These are phyloP conservation scores for Ogataea parapolymorpha DNA, from an alignment of 805 yeast species.

Conservation along the genomic window DNA sequence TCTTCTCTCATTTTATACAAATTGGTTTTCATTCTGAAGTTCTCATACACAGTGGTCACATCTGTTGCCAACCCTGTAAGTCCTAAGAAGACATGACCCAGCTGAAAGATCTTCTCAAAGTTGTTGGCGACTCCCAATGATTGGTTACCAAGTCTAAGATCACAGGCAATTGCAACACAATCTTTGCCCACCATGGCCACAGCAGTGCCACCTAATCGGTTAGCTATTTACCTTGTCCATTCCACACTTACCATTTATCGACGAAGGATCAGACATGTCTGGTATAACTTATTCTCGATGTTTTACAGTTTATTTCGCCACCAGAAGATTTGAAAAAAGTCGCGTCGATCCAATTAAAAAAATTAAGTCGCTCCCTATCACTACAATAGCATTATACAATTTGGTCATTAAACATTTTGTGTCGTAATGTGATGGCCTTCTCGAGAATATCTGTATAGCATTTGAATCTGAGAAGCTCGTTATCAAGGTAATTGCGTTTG, in stretches of 20 bases:
- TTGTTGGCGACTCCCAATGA: conserved; percentile 88
- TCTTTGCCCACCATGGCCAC: conserved; percentile 99
- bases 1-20: conserved; percentile 89
- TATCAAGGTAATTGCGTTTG: conserved; percentile 41
- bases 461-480: conserved; percentile 44
- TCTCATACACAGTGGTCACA: conserved; percentile 79
- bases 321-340: conserved; percentile 7
- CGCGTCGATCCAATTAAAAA: conserved; percentile 7
- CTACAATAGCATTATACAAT: not conserved
- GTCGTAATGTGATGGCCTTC: conserved; percentile 45
- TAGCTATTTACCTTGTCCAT: not conserved
- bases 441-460: conserved; percentile 43
- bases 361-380: not conserved
- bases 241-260: conserved; percentile 57
- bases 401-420: conserved; percentile 25
- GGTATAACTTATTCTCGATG: conserved; percentile 18
- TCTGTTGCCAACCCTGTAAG: conserved; percentile 95
- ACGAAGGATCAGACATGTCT: conserved; percentile 74
- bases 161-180: conserved; percentile 97
- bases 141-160: conserved; percentile 89
- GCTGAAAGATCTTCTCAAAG: conserved; percentile 87
- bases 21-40: conserved; percentile 80
- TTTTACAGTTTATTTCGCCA: conserved; percentile 28
- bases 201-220: conserved; percentile 75
- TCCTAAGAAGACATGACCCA: conserved; percentile 84